A percentile compares a stretch with the other conserved stretches of the same genome.
Evolutionary conservation across 2,329 filamentous ascomycete genomes (phyloP).

Genomic region (Beauveria brongniartii): DNA sequence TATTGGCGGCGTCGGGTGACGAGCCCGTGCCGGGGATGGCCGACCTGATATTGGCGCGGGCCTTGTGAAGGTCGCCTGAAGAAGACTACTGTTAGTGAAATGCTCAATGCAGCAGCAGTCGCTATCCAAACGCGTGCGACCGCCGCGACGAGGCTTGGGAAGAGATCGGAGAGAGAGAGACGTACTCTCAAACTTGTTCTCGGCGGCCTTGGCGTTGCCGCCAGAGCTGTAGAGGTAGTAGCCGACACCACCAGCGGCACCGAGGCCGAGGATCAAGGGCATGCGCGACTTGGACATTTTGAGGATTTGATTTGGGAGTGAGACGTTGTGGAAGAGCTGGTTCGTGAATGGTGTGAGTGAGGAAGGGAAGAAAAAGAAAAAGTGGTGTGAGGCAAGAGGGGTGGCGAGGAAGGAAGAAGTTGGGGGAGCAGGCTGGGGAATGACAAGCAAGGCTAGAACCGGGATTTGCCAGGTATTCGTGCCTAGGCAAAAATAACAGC

Average conservation of each 20-base stretch:
- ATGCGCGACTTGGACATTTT: slow-evolving; percentile 40
- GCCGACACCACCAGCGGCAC: slow-evolving; percentile 59
- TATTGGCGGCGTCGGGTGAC: slow-evolving; percentile 52
- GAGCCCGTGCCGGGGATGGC: slow-evolving; percentile 52
- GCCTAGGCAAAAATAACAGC: background rate
- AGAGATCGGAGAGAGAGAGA: background rate
- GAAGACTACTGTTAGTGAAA: background rate
- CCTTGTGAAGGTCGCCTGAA: slow-evolving; percentile 67
- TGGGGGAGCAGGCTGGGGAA: background rate
- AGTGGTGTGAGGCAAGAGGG: slow-evolving; percentile 7
- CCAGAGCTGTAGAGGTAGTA: slow-evolving; percentile 92
- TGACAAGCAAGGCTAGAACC: background rate
- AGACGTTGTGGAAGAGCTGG: background rate
- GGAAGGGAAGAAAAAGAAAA: background rate
- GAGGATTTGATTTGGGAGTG: slow-evolving; percentile 8
- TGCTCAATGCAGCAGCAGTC: no score
- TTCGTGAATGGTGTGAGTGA: background rate
- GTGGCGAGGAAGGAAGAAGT: background rate
- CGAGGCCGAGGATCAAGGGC: slow-evolving; percentile 49
- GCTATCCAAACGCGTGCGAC: background rate
- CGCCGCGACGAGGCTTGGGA: background rate
- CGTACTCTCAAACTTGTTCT: slow-evolving; percentile 79
- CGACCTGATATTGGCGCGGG: slow-evolving; percentile 57
- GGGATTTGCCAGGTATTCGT: background rate
- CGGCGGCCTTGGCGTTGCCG: slow-evolving; percentile 71